Evolutionary conservation across 1,284 basidiomycete species (phyloP), one percentile per base, ranked within the genome.

Genomic region (Microbotryum lychnidis-dioicae): DNA sequence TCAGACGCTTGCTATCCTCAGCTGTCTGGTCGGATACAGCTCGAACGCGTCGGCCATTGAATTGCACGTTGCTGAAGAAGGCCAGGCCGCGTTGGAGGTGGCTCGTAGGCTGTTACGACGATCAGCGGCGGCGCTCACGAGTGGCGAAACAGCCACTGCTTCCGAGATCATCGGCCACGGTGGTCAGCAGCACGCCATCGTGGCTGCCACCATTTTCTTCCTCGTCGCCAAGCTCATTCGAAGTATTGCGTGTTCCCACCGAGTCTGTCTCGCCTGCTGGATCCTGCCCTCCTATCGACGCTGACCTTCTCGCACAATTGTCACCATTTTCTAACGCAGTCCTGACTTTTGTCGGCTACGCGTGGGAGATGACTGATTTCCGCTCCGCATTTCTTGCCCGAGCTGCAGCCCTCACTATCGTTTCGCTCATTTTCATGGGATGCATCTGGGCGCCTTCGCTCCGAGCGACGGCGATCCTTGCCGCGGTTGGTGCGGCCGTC

Each of bases 191-290:
- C 42, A 58, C 23, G 47, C 54, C 3, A 23, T 50, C n/a, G 51
- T 53, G 25, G 51, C 51, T 5, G 51, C 51, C 27, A 53, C 51
- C 12, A 33, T 6, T 27, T 53, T 53, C 51, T 53, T 53, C 51
- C 51, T 53, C 25, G 51, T 53, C 18, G 51, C 51, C 14, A 53
- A 53, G 27, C 31, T 53, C 21, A 53, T 53, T 31, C 51, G 51
- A 53, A 53, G 37, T 42, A 42, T 42, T 14, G 16, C 12, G 6
- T 42, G 37, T 12, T 42, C 16, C 37, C 37, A 12, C 37, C 4
- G 37, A 42, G 14, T 42, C 16, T 18, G 37, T 16, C 31, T 31
- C 31, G 9, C 31, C 9, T 31, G 31, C 31, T 31, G 16, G 3
- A 42, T 42, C 4, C 12, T 42, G 14, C 37, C 10, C 37, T 42